Evolutionary conservation across 495 filamentous ascomycete species (phyloP), one percentile per base, ranked within the genome.

Genomic region (Annulohypoxylon maeteangense): DNA sequence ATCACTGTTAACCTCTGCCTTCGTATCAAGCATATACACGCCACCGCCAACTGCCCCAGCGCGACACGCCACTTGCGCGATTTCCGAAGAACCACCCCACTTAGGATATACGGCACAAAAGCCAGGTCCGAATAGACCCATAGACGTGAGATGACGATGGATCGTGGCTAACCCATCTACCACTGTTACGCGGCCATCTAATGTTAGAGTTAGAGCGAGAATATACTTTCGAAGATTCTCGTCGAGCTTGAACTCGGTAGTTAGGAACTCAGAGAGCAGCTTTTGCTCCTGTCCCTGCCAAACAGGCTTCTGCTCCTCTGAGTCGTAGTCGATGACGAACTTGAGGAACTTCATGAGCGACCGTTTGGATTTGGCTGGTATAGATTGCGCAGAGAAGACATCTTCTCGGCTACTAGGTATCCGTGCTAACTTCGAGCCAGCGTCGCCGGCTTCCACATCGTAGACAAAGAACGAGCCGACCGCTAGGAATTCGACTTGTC

Each of bases 401-500:
- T 97, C 94, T 79, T 98, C 94, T 34, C 94, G 87, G 45, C 92
- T 92, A 65, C 89, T 91, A 1, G 94, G 93, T 60, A 98, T 89
- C 20, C 89, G 88, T 38, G 83, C 81, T 27, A 95, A 77, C 22
- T 44, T 72, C 4, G 68, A 57, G 12, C 60, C 60, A 5, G 75
- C 62, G 25, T 71, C 65, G n/a, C 69, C 67, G 3, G 75, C 63
- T 23, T 70, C 44, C 22, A 64, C 61, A 57, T 80, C 75, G 75
- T 90, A 90, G 36, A 97, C 88, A 88, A 90, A 98, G 91, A 94
- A 98, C 63, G 92, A 95, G 31, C 96, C 96, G 6, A 98, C 91
- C 4, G 95, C 93, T 67, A 94, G 89, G 78, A 98, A 99, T 70
- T 97, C 94, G 64, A 99, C 86, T 78, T 97, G 92, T 32, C 88